phyloP scores from a whole-genome alignment of 225 moss, liverwort and hornwort species.

The Marchantia polymorpha region DNA sequence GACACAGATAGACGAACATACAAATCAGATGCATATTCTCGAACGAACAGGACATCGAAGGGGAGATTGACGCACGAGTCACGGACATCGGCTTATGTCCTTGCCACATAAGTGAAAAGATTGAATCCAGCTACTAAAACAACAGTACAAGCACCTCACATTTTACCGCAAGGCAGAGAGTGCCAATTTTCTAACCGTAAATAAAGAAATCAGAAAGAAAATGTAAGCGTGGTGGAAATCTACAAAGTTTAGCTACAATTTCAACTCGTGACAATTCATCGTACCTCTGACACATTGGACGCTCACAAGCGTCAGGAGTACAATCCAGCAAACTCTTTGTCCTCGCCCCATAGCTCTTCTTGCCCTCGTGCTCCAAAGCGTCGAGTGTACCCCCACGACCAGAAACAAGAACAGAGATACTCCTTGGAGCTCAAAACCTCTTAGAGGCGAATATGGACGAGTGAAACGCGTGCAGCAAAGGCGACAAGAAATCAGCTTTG shows the following conservation, averaged over 20 bases:
- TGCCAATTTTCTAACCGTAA: background rate
- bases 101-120: background rate
- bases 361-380: background rate
- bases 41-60: background rate
- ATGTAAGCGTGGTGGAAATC: no score
- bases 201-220: background rate
- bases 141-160: background rate
- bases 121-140: background rate
- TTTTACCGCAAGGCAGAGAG: background rate
- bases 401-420: background rate
- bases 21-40: background rate
- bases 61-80: background rate
- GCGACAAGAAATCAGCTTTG: background rate
- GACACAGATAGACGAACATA: background rate
- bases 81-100: background rate
- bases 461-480: background rate
- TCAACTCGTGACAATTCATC: background rate
- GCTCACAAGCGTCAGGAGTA: background rate
- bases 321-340: background rate
- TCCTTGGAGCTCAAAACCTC: background rate
- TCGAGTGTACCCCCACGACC: background rate
- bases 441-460: background rate
- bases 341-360: constrained; percentile 7
- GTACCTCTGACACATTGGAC: constrained; percentile 5
- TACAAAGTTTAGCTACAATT: no score